Conservation (phyloP, 2,329 filamentous ascomycete genomes). For the Nigrospora osmanthi region DNA sequence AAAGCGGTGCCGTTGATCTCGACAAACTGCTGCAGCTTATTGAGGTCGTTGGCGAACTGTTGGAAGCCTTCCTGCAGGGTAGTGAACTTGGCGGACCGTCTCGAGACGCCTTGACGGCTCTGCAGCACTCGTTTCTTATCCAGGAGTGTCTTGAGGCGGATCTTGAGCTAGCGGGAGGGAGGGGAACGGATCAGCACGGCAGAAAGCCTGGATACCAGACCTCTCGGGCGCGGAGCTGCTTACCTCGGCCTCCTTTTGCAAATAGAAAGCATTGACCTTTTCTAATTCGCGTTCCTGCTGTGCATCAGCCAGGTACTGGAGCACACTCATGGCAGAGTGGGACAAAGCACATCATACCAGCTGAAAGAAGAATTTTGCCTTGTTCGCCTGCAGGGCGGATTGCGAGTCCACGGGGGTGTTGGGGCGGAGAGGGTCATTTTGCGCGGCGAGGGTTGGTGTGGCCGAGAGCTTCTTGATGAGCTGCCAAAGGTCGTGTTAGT, state of each 20-base stretch:
- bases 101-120: conserved; percentile 70
- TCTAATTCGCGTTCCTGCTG: conserved; percentile 88
- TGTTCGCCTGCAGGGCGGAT: conserved; percentile 87
- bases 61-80: conserved; percentile 95
- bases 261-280: conserved; percentile 96
- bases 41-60: conserved; percentile 91
- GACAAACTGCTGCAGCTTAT: conserved; percentile 97
- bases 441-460: conserved; percentile 74
- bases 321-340: not conserved
- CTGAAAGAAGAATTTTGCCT: conserved; percentile 97
- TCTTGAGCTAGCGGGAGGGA: conserved; percentile 64
- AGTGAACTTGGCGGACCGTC: conserved; percentile 87
- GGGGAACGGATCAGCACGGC: not conserved
- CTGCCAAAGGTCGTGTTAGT: conserved; percentile 41
- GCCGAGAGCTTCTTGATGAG: conserved; percentile 97
- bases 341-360: conserved; percentile 51
- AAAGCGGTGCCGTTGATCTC: conserved; percentile 97
- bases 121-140: conserved; percentile 94
- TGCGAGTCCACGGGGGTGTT: conserved; percentile 62
- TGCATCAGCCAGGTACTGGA: conserved; percentile 26
- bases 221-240: conserved; percentile 15
- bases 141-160: conserved; percentile 82
- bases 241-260: conserved; percentile 97
- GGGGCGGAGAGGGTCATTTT: conserved; percentile 52
- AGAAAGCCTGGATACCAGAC: conserved; percentile 7